Evolutionary conservation across 345 rosid genomes (phyloP), one percentile per base, ranked within the genome.

Genomic region (Noccaea bulbosa): DNA sequence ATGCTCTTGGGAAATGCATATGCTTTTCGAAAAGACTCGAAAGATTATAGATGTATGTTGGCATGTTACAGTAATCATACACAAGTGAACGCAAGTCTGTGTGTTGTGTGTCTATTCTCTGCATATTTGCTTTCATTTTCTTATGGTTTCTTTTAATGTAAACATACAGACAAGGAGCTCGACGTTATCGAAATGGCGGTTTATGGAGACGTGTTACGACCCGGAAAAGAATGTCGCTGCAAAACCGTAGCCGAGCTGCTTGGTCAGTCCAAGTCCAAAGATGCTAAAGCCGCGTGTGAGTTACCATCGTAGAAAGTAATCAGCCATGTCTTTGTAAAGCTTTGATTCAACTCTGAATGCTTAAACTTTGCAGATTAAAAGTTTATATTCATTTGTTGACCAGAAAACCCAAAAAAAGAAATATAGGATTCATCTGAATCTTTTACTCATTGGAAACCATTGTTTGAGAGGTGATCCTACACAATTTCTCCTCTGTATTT

Each of bases 121-220:
- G 15, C 38, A 5, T 39, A 40, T 39, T 3, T 58, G 46, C 62
- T 58, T 47, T 47, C 30, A 32, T 17, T 56, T 57, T 55, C 40
- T 14, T 35, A 6, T 44, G 22, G 35, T 24, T 33, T 33, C n/a
- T 50, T 16, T 4, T 10, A 30, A 62, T 70, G 22, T 12, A n/a
- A 14, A 48, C 56, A 34, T 84, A 68, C 80, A 89, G 97, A 93
- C 48, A 89, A 80, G 83, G 98, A 93, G 84, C 92, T 93, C 6
- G 98, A 91, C 83, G 72, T 91, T 55, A 86, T 89, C 3, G 97
- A 93, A 85, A 91, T 89, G 98, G 98, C 97, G 37, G 97, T 91
- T 75, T 93, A 89, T 61, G 98, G 97, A 43, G 91, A 93, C 59
- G 93, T 93, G 16, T 73, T 83, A 45, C 87, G 97, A 56, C 94